These are phyloP conservation scores for Triticum turgidum DNA, from an alignment of 176 grass and related monocot genomes.

Conservation along the genomic window DNA sequence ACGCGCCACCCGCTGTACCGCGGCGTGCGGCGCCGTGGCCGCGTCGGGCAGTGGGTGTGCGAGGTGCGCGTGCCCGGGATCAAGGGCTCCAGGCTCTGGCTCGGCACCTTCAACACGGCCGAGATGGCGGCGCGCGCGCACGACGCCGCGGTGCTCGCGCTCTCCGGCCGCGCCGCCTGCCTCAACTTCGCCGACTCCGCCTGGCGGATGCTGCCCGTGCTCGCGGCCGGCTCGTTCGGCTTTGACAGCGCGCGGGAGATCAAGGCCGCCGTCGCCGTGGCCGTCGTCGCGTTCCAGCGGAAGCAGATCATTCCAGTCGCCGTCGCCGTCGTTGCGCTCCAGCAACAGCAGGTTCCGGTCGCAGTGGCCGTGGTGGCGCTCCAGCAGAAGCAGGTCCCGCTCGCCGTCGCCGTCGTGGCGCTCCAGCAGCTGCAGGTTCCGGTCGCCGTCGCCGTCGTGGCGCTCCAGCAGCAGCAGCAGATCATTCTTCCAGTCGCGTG, in stretches of 20 bases:
- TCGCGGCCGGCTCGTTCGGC: not conserved
- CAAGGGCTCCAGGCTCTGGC: slow-evolving; percentile 52
- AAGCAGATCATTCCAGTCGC: not conserved
- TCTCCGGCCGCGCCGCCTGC: slow-evolving; percentile 35
- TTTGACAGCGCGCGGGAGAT: slow-evolving; percentile 19
- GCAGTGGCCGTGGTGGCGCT: no score
- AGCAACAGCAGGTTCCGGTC: no score
- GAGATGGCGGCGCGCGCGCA: slow-evolving; percentile 67
- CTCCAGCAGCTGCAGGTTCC: not conserved
- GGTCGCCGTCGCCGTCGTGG: not conserved
- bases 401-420: not conserved
- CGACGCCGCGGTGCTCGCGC: slow-evolving; percentile 57
- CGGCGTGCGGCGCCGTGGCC: slow-evolving; percentile 54
- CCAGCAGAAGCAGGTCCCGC: not conserved
- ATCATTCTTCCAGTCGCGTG: not conserved
- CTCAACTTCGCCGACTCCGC: slow-evolving; percentile 76
- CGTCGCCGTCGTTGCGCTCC: no score
- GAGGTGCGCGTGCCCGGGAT: slow-evolving; percentile 56
- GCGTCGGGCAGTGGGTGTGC: slow-evolving; percentile 57
- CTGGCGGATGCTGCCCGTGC: slow-evolving; percentile 22
- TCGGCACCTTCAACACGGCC: slow-evolving; percentile 63
- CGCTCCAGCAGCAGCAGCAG: not conserved
- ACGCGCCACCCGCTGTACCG: slow-evolving; percentile 70
- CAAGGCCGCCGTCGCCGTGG: slow-evolving; percentile 37
- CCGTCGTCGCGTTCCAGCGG: slow-evolving; percentile 12